These are phyloP conservation scores for Bassia scoparia DNA, from an alignment of 148 eudicot genomes.

Conservation along the genomic window DNA sequence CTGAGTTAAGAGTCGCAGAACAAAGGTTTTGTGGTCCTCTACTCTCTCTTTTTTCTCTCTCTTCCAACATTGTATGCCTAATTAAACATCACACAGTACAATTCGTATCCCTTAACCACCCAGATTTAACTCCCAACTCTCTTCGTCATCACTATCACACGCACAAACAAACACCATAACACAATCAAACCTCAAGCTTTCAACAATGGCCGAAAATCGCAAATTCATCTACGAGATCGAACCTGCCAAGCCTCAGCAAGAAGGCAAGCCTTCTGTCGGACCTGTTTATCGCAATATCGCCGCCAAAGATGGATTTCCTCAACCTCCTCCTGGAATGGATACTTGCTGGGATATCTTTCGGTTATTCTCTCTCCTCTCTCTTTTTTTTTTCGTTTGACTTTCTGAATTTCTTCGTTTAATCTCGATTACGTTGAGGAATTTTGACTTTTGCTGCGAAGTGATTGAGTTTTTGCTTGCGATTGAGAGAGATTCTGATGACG, in stretches of 20 bases:
- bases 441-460: background rate
- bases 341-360: conserved; percentile 95
- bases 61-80: too few relatives aligned
- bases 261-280: conserved; percentile 62
- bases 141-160: too few relatives aligned
- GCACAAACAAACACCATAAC: background rate
- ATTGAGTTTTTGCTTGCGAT: conserved; percentile 6
- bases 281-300: conserved; percentile 70
- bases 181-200: conserved; percentile 1
- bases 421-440: background rate
- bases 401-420: background rate
- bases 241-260: conserved; percentile 45
- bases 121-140: too few relatives aligned
- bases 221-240: conserved; percentile 58
- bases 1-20: too few relatives aligned
- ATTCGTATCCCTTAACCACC: too few relatives aligned
- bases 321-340: conserved; percentile 55
- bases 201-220: conserved; percentile 31
- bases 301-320: conserved; percentile 77
- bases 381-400: background rate
- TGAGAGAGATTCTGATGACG: background rate
- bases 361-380: conserved; percentile 32
- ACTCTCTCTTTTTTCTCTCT: too few relatives aligned
- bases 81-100: too few relatives aligned
- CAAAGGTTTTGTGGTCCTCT: too few relatives aligned